Evolutionary conservation across 2,329 filamentous ascomycete genomes (phyloP), one percentile per base, ranked within the genome.

Genomic region (Knufia petricola): DNA sequence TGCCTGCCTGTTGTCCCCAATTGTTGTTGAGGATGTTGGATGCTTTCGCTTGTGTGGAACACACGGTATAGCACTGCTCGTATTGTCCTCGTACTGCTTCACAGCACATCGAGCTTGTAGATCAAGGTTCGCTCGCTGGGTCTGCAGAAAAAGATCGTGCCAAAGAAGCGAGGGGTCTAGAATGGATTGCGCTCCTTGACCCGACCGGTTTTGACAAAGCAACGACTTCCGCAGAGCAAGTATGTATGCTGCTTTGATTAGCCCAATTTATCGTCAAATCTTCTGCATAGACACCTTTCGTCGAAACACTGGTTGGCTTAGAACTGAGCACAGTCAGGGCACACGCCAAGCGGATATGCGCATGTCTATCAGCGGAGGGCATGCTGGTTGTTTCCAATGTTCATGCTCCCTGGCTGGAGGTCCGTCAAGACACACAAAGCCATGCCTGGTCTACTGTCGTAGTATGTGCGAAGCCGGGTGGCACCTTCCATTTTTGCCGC

Each of bases 261-360:
- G 34, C 23, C 20, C 8, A 20, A 13, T n/a, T 24, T 17, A 20
- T 36, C 15, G 23, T 21, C 10, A 17, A 4, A 6, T 10, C 7
- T 36, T 3, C 19, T 36, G 32, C 3, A 36, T 23, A 49, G 30
- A n/a, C 24, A 67, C 69, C 69, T 60, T 64, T 63, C 24, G 69
- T 58, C 10, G 58, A 51, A 12, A 59, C 49, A 23, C 60, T 56
- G 20, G 59, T 48, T 36, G 69, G 68, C 51, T 69, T 71, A 4
- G 61, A 60, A 49, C 66, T 69, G 44, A 70, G 62, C 46, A 71
- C 60, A 3, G 66, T 62, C 45, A 71, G 53, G 12, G 69, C 69
- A 28, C 71, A 60, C 2, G 69, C 68, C 61, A 71, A 53, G 52
- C 75, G 60, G 58, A 55, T 62, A 55, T 61, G 67, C 12, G 23